Conservation (phyloP, 305 asterid genomes). For the Fraxinus greggii region DNA sequence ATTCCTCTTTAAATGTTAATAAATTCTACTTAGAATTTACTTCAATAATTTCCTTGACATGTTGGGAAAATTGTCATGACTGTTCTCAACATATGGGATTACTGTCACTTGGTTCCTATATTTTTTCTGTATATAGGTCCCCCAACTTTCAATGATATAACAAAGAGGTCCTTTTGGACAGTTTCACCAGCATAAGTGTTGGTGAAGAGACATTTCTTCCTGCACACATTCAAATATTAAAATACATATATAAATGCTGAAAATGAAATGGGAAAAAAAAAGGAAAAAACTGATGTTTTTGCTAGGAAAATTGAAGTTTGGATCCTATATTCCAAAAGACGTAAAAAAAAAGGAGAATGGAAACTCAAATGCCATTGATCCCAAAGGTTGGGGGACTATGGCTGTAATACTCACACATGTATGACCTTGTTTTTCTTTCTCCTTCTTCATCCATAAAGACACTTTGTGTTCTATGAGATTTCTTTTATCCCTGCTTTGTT, state of each 20-base stretch:
- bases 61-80: neutral
- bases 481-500: conserved; percentile 16
- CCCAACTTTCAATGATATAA: neutral
- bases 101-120: neutral
- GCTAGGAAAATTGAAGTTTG: neutral
- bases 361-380: neutral
- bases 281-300: neutral
- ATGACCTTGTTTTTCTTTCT: conserved; percentile 17
- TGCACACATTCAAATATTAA: neutral
- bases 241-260: neutral
- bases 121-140: neutral
- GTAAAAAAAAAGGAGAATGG: neutral
- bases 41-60: neutral
- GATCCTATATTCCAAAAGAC: neutral
- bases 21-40: neutral
- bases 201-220: neutral
- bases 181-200: neutral
- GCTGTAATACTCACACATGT: neutral
- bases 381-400: neutral
- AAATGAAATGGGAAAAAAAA: neutral
- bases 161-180: neutral
- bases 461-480: conserved; percentile 8
- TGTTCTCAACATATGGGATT: neutral
- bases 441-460: conserved; percentile 14
- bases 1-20: neutral